Evolutionary conservation across 192 early-diverging fungal genomes (phyloP), one percentile per base, ranked within the genome.

Genomic region (Lobulomyces angularis): DNA sequence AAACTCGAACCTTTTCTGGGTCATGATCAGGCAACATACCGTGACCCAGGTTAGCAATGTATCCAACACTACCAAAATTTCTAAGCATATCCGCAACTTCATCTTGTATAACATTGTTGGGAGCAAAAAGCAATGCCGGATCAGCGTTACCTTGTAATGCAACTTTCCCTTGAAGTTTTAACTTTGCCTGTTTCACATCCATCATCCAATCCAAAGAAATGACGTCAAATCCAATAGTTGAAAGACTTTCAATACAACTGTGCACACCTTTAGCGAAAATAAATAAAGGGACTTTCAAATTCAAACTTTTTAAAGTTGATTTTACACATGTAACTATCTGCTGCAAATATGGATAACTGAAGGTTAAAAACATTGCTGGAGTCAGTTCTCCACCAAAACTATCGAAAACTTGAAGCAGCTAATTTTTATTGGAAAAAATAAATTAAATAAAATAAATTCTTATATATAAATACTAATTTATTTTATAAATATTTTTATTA

Each of bases 391-490:
- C 90, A n/a, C 78, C 90, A 81, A 84, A 88, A 21, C 85, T 89
- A 39, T 98, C 94, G 64, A 98, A 98, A 38, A 98, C 80, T 78
- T 98, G 94, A 20, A 92, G 53, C 41, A 93, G 76, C 80, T 94
- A 50, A n/a, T n/a, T n/a, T n/a, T n/a, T n/a, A n/a, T n/a, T n/a
- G n/a, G n/a, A n/a, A n/a, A n/a, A n/a, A n/a, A n/a, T n/a, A n/a
- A n/a, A n/a, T n/a, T n/a, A n/a, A n/a, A n/a, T n/a, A n/a, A n/a
- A n/a, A n/a, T n/a, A n/a, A n/a, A n/a, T n/a, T n/a, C n/a, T n/a
- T n/a, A n/a, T n/a, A n/a, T n/a, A n/a, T n/a, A n/a, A n/a, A n/a
- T n/a, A n/a, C 19, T 37, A 38, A 32, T 32, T 12, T 32, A 18
- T 24, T 46, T 18, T 5, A 8, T 35, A 1, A 19, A 21, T 38